Evolutionary conservation across 208 protist species (phyloP).

Genomic region (Histomonas meleagridis): DNA sequence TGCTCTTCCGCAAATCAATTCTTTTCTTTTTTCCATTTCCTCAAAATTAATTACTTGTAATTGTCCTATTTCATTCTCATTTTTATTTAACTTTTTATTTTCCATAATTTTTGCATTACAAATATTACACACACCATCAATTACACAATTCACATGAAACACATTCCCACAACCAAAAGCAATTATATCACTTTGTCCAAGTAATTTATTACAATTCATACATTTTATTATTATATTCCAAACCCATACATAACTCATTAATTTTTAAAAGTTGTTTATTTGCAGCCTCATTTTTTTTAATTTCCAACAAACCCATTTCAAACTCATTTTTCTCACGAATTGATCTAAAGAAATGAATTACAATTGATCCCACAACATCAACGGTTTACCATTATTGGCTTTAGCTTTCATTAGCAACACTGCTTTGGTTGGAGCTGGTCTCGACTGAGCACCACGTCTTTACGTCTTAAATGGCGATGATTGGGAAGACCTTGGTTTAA

Average conservation of each 20-base stretch:
- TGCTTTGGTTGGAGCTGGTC: constrained; percentile 43
- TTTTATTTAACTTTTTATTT: too few relatives aligned
- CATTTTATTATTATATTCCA: background rate
- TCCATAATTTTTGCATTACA: too few relatives aligned
- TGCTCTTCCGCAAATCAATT: too few relatives aligned
- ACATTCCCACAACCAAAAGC: background rate
- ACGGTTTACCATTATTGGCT: constrained; percentile 39
- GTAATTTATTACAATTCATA: background rate
- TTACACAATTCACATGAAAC: background rate
- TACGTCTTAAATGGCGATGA: constrained; percentile 37
- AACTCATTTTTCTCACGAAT: background rate
- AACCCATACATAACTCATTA: background rate
- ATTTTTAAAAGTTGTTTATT: background rate
- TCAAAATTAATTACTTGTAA: too few relatives aligned
- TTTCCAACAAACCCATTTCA: background rate
- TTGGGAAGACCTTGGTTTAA: background rate
- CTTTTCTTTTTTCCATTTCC: too few relatives aligned
- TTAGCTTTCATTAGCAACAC: constrained; percentile 46
- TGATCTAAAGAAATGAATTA: background rate
- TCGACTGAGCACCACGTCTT: constrained; percentile 41
- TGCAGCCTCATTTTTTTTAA: background rate
- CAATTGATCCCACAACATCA: background rate
- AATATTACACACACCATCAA: background rate
- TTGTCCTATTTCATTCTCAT: too few relatives aligned
- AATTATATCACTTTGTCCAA: background rate